Evolutionary conservation across 805 yeast species (phyloP), one percentile per base, ranked within the genome.

Genomic region (Yamadazyma laniorum): DNA sequence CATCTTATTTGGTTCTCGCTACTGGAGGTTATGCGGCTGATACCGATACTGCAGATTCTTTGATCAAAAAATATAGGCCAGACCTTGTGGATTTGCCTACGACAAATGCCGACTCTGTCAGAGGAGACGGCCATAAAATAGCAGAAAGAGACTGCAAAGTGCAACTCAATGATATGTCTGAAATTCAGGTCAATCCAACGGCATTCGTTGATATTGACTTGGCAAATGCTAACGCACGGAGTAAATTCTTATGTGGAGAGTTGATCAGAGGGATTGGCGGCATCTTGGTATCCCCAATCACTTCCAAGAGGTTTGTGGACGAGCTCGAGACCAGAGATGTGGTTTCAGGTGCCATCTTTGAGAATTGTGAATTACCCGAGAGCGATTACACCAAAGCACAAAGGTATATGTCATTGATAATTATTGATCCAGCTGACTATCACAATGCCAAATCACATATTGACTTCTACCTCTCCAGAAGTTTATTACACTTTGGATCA

Each of bases 111-210:
- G 57, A 56, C 18, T 74, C 70, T 47, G 76, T 82, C 1, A 61
- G 77, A 0, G 85, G 85, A 14, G 83, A 79, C 51, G 82, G 83
- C 3, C 79, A 74, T 31, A 57, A 61, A 19, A 52, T 77, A n/a
- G 62, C 77, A n/a, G 63, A 58, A 19, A 31, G 57, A 15, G 66
- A 60, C 14, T 49, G 71, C 27, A 73, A 73, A 27, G 82, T 77
- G 6, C 60, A 67, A 6, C 56, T 77, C 43, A 65, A 76, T 12
- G 77, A 77, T 48, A 77, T 78, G 82, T 75, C 75, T 32, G 72
- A 77, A 47, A 58, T 79, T 15, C 85, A 79, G 55, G 67, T 79
- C 8, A 83, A 79, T 50, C 84, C 84, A 29, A 79, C 83, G 2
- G 83, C 83, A 2, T 77, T 77, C 53, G 59, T 78, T 25, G 49